Percentiles rank a stretch among this genome's conserved stretches.
Evolutionary conservation across 2,329 filamentous ascomycete species (phyloP).

Genomic region (Fusarium staphyleae): DNA sequence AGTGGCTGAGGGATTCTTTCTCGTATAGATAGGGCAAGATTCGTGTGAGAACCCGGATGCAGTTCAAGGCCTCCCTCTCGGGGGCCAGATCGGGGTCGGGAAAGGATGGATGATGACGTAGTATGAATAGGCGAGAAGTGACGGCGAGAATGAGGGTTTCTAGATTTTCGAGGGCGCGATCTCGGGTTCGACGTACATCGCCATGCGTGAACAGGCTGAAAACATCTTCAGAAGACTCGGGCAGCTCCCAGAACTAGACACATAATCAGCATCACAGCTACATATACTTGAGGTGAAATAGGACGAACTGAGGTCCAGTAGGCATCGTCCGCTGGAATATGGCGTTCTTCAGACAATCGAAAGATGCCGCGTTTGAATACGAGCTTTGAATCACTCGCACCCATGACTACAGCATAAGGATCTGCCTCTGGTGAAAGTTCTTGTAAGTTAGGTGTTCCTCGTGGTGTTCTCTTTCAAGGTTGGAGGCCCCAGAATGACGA

Average conservation of each 20-base stretch:
- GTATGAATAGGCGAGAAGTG: slow-evolving; percentile 79
- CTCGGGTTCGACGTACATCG: slow-evolving; percentile 87
- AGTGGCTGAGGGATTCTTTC: slow-evolving; percentile 78
- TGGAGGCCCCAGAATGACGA: slow-evolving; percentile 31
- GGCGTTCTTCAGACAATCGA: slow-evolving; percentile 87
- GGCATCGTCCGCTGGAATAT: slow-evolving; percentile 84
- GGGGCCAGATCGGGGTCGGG: slow-evolving; percentile 84
- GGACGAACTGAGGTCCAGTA: slow-evolving; percentile 91
- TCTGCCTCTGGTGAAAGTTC: slow-evolving; percentile 22
- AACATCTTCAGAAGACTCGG: slow-evolving; percentile 93
- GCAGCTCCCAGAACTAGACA: slow-evolving; percentile 91
- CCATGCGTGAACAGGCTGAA: slow-evolving; percentile 93
- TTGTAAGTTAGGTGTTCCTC: slow-evolving; percentile 21
- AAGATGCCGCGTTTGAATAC: slow-evolving; percentile 99
- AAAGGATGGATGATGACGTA: slow-evolving; percentile 90
- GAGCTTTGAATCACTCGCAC: slow-evolving; percentile 97
- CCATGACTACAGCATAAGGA: slow-evolving; percentile 66
- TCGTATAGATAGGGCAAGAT: slow-evolving; percentile 93
- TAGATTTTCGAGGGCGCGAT: slow-evolving; percentile 83
- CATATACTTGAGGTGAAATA: slow-evolving; percentile 9
- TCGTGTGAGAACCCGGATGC: slow-evolving; percentile 87
- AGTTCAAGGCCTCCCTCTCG: slow-evolving; percentile 92
- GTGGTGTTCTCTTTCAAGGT: slow-evolving; percentile 32
- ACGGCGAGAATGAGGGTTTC: slow-evolving; percentile 87
- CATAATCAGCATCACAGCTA: slow-evolving; percentile 30